These are phyloP conservation scores for Skeletonema marinoi DNA, from an alignment of 108 stramenopile genomes.

Conservation along the genomic window DNA sequence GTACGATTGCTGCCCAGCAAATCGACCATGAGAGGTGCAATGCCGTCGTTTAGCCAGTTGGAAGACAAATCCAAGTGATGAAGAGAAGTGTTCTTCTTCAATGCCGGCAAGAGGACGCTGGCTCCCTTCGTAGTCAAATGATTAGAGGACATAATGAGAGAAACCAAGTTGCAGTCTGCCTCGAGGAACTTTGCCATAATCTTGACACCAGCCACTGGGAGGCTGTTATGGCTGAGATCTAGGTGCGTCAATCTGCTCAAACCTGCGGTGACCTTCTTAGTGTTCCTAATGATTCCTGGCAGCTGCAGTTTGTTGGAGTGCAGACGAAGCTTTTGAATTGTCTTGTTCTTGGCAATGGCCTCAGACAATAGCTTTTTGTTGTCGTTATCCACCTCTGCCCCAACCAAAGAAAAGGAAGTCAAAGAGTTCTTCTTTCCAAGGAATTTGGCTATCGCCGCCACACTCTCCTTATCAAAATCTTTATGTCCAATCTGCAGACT, in stretches of 20 bases:
- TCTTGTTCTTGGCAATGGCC: too few species aligned
- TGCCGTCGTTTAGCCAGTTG: neutral
- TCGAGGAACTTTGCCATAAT: neutral
- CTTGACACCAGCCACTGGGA: neutral
- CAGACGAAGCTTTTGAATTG: neutral
- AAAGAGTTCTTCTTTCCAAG: too few species aligned
- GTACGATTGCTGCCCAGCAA: neutral
- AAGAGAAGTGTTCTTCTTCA: neutral
- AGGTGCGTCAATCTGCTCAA: neutral
- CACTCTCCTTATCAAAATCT: too few species aligned
- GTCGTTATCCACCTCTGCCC: too few species aligned
- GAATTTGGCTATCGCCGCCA: too few species aligned
- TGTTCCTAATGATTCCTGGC: neutral
- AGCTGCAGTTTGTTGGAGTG: neutral
- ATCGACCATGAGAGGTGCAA: neutral
- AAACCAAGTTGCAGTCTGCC: neutral
- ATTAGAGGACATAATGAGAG: neutral
- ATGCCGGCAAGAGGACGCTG: neutral
- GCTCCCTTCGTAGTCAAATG: constrained; percentile 1
- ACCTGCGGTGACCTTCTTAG: neutral
- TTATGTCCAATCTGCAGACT: too few species aligned
- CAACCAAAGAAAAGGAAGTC: too few species aligned
- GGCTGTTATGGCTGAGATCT: neutral
- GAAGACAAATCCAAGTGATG: neutral
- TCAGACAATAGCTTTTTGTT: too few species aligned